Percentiles rank a stretch among this genome's conserved stretches.
phyloP scores from a whole-genome alignment of 83 land plant species.

The Thuja plicata region DNA sequence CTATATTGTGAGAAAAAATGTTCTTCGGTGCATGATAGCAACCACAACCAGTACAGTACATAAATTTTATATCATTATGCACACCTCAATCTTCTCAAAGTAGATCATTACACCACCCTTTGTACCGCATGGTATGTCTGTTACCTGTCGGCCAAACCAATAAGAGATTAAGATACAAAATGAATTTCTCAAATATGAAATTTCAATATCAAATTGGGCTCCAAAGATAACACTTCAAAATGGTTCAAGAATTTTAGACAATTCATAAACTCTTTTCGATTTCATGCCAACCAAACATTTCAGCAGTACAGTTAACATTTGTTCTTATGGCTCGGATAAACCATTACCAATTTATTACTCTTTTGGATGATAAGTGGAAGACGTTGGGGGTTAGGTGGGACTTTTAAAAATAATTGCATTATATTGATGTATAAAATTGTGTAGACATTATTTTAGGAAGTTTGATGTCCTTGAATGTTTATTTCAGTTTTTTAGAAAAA shows the following conservation, averaged over 20 bases:
- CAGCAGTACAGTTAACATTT: not conserved
- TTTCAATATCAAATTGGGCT: not conserved
- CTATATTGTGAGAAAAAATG: no score
- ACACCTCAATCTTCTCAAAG: constrained; percentile 93
- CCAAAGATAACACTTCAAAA: not conserved
- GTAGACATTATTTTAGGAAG: no score
- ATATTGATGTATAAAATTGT: no score
- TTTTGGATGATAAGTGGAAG: no score
- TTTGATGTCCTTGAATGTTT: no score
- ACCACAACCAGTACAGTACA: not conserved
- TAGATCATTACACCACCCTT: constrained; percentile 97
- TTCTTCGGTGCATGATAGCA: no score
- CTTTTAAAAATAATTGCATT: no score
- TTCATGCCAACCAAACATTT: not conserved
- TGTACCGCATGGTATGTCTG: constrained; percentile 93
- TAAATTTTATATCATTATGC: not conserved
- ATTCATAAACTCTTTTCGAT: not conserved
- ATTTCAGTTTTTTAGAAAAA: no score
- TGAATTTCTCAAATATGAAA: not conserved
- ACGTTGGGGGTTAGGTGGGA: no score
- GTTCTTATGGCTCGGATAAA: not conserved
- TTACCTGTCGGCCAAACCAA: constrained; percentile 52
- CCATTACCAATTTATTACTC: not conserved
- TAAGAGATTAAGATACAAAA: not conserved
- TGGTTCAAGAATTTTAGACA: not conserved